Percentiles rank a stretch among this genome's conserved stretches.
phyloP scores from a whole-genome alignment of 2,329 filamentous ascomycete genomes.

The Penicillium paneum region DNA sequence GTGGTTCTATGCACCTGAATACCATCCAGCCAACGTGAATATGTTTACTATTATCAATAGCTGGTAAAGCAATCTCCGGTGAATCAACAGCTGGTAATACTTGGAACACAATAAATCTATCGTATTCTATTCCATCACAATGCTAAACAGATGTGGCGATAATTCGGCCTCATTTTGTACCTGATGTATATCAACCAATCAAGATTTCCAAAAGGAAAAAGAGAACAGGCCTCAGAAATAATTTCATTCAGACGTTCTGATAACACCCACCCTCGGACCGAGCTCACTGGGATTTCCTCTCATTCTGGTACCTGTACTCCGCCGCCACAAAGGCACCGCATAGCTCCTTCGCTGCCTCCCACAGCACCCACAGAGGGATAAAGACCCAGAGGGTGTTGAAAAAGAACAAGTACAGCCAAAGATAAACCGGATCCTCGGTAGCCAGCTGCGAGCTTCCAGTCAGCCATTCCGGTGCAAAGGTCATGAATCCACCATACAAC shows the following conservation, averaged over 20 bases:
- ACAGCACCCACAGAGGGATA: slow-evolving; percentile 57
- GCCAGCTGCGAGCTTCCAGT: slow-evolving; percentile 57
- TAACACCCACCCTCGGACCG: neutral
- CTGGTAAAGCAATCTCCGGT: too few species aligned
- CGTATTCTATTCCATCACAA: neutral
- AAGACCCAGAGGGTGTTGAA: slow-evolving; percentile 64
- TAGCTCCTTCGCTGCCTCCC: slow-evolving; percentile 50
- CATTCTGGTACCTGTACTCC: slow-evolving; percentile 22
- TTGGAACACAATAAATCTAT: neutral
- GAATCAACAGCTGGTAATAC: too few species aligned
- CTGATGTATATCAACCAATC: neutral
- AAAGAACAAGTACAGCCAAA: slow-evolving; percentile 62
- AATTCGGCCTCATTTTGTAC: neutral
- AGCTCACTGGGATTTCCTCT: slow-evolving; percentile 23
- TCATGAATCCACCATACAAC: slow-evolving; percentile 63
- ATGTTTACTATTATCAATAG: neutral
- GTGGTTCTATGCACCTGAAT: neutral
- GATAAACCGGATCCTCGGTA: slow-evolving; percentile 59
- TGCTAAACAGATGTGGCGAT: neutral
- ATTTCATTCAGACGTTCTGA: neutral
- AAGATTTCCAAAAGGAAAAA: neutral
- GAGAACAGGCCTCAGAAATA: neutral
- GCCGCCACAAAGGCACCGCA: slow-evolving; percentile 34
- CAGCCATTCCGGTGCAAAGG: slow-evolving; percentile 64
- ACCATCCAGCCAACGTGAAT: neutral